phyloP scores from a whole-genome alignment of 2,329 filamentous ascomycete genomes.

The Aspergillus phoenicis region DNA sequence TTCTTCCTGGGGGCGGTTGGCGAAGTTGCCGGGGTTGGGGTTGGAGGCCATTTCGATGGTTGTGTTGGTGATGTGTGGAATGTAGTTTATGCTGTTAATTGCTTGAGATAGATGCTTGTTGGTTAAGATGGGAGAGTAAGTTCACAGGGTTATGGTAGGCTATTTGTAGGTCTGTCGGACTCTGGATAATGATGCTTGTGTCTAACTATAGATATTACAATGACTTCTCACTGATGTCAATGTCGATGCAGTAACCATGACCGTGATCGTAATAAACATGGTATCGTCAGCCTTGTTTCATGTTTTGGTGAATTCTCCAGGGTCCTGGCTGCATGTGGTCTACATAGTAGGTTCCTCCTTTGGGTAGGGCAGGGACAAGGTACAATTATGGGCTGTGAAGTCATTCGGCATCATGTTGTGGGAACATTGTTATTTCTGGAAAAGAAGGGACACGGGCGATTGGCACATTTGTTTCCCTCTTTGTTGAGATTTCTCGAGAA shows the following conservation, averaged over 20 bases:
- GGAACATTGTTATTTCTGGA: not conserved
- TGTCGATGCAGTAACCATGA: not conserved
- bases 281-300: not conserved
- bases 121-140: not conserved
- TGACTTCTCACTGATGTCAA: not conserved
- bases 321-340: too few species aligned
- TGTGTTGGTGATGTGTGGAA: not conserved
- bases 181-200: not conserved
- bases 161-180: not conserved
- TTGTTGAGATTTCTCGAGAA: not conserved
- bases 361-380: too few species aligned
- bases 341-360: too few species aligned
- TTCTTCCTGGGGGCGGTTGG: conserved; percentile 50
- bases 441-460: too few species aligned
- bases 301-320: not conserved
- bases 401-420: not conserved
- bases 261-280: too few species aligned
- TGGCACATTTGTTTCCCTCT: too few species aligned
- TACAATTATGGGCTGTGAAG: not conserved
- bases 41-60: conserved; percentile 21
- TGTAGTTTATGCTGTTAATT: not conserved
- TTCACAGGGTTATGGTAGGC: not conserved
- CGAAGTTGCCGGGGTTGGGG: conserved; percentile 44
- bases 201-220: not conserved
- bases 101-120: too few species aligned